Evolutionary conservation across 495 filamentous ascomycete genomes (phyloP).

Genomic region (Hyaloscypha hepaticicola): DNA sequence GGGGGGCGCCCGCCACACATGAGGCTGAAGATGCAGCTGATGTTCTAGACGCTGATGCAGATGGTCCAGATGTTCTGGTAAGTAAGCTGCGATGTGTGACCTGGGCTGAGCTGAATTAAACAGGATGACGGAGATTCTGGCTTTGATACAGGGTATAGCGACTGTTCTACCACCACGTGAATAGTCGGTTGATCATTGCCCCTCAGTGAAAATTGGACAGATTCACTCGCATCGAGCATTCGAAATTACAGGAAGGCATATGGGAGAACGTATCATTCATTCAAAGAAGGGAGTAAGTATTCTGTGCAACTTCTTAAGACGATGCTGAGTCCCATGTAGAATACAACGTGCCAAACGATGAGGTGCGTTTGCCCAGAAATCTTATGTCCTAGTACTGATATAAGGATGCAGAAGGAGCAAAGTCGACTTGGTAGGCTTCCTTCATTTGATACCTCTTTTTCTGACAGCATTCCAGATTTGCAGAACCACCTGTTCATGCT

Average conservation of each 20-base stretch:
- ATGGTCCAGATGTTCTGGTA: too few species aligned
- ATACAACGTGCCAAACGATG: not conserved
- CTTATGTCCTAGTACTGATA: too few species aligned
- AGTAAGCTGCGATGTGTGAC: too few species aligned
- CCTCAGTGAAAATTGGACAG: not conserved
- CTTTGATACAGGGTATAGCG: not conserved
- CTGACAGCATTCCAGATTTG: constrained; percentile 1
- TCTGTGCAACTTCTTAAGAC: not conserved
- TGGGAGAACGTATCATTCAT: not conserved
- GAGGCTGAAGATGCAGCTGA: too few species aligned
- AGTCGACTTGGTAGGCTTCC: not conserved
- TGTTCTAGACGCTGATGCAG: too few species aligned
- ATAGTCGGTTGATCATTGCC: not conserved
- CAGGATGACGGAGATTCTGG: constrained; percentile 3
- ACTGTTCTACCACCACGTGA: not conserved
- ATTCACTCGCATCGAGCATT: not conserved
- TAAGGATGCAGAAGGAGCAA: too few species aligned
- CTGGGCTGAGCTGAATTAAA: not conserved
- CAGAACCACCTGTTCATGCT: constrained; percentile 7
- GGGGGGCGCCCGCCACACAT: too few species aligned
- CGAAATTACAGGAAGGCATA: not conserved
- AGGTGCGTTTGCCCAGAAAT: not conserved
- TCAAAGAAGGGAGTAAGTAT: not conserved
- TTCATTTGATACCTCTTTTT: not conserved
- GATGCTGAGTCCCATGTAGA: not conserved